Evolutionary conservation across 2,329 filamentous ascomycete genomes (phyloP), one percentile per base, ranked within the genome.

Genomic region (Penicillium glabrum): DNA sequence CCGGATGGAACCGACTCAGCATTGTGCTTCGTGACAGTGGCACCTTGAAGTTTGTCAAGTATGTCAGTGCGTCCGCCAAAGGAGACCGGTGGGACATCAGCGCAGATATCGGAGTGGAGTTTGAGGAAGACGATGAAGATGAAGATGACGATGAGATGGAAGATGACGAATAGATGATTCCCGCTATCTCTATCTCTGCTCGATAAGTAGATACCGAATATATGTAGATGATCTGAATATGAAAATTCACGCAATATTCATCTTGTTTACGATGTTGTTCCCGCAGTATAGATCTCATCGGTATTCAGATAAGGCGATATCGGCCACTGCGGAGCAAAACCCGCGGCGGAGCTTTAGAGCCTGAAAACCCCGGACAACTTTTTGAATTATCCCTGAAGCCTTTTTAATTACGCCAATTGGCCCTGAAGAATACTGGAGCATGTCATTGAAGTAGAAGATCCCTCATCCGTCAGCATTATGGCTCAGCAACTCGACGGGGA

Each of bases 51-150:
- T 99, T 99, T 72, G 92, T 98, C 69, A 99, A 98, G 80, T 99
- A 98, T 73, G 89, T 99, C 23, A 96, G 89, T 75, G 82, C 82
- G 58, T 85, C 83, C 50, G 95, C 95, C 8, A 85, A 85, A 69
- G 95, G 95, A 1, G 95, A 98, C 76, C 83, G 95, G 44, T 98
- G 93, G 91, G 95, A 99, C 77, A 82, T 98, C 49, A 88, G 86
- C 46, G 95, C 87, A 0, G 86, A 86, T 33, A 91, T 90, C 72
- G 90, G 88, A 24, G 88, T 96, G 31, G 81, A 82, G 51, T 82
- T 82, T 62, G 80, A 78, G 14, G 83, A 82, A 13, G 80, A 80
- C 41, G 82, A 77, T 2, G 74, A 82, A 13, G 80, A 31, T 23
- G 21, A 23, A 1, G 21, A 74, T 2, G 74, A 72, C 14, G 72